Percentiles rank a stretch among this genome's conserved stretches.
Conservation (phyloP, 1,284 basidiomycete species). For the Porogramme epimiltina region DNA sequence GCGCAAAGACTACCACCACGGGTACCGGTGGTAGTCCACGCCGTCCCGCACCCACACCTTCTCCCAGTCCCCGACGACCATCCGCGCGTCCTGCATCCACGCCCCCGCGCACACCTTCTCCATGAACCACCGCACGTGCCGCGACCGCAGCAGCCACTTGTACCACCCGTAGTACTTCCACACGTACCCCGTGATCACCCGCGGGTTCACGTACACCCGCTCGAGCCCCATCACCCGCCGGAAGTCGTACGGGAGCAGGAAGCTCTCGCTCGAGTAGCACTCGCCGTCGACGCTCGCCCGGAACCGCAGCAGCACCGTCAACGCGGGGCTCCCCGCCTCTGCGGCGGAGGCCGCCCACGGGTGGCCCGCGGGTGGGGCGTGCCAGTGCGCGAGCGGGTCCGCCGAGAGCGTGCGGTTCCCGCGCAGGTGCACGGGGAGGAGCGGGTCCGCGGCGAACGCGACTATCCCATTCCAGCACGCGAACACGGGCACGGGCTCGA, state of each 20-base stretch:
- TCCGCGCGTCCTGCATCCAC: conserved; percentile 39
- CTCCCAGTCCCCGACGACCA: conserved; percentile 40
- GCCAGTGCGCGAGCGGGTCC: conserved; percentile 29
- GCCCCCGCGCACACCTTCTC: conserved; percentile 38
- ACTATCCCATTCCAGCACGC: conserved; percentile 65
- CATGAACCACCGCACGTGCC: conserved; percentile 48
- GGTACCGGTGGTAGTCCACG: conserved; percentile 41
- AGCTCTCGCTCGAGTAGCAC: conserved; percentile 57
- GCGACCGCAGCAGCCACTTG: conserved; percentile 47
- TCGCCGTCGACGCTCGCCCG: conserved; percentile 41
- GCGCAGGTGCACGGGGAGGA: conserved; percentile 39
- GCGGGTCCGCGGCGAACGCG: conserved; percentile 47
- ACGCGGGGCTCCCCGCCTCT: conserved; percentile 32
- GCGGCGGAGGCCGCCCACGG: conserved; percentile 26
- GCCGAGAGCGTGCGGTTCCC: conserved; percentile 33
- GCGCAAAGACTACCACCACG: no score
- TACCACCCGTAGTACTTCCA: conserved; percentile 45
- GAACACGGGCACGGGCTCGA: conserved; percentile 50
- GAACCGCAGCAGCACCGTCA: conserved; percentile 44
- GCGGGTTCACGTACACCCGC: conserved; percentile 48
- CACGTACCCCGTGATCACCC: conserved; percentile 41
- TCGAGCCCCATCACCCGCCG: conserved; percentile 45
- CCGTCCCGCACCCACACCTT: conserved; percentile 39
- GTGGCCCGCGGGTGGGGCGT: conserved; percentile 16
- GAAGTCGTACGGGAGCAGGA: conserved; percentile 56